Conservation (phyloP, 768 basidiomycete species). For the Rhizopogon vulgaris region DNA sequence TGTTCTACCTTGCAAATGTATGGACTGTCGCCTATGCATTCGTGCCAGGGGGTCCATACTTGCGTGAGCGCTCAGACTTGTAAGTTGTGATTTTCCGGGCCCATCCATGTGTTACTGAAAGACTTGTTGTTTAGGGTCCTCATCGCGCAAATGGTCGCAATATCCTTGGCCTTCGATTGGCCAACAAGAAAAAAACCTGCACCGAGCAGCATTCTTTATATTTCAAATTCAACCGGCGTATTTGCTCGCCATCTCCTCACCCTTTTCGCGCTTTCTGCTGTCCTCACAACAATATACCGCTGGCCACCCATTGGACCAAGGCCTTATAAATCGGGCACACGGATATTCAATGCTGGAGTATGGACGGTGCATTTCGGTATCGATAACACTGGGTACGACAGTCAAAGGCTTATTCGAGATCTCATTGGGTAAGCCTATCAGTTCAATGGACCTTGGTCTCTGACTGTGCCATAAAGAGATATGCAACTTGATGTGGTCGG, state of each 20-base stretch:
- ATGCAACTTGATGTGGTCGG: slow-evolving; percentile 85
- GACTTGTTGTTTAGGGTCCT: slow-evolving; percentile 38
- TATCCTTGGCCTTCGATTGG: slow-evolving; percentile 45
- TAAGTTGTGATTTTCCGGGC: slow-evolving; percentile 28
- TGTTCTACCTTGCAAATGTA: slow-evolving; percentile 63
- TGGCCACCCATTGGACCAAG: slow-evolving; percentile 43
- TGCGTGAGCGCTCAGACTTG: slow-evolving; percentile 76
- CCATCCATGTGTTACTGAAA: background rate
- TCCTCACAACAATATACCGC: slow-evolving; percentile 48
- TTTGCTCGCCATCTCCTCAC: slow-evolving; percentile 31
- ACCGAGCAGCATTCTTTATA: slow-evolving; percentile 2
- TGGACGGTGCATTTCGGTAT: slow-evolving; percentile 93
- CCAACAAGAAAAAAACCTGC: slow-evolving; percentile 12
- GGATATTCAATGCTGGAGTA: slow-evolving; percentile 76
- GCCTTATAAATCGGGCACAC: slow-evolving; percentile 57
- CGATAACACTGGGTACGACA: slow-evolving; percentile 28
- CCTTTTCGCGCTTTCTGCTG: slow-evolving; percentile 38
- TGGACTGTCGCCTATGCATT: slow-evolving; percentile 91
- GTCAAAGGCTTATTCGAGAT: slow-evolving; percentile 28
- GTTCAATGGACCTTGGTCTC: slow-evolving; percentile 46
- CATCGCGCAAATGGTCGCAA: slow-evolving; percentile 42
- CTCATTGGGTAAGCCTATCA: slow-evolving; percentile 64
- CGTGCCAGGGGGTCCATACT: slow-evolving; percentile 69
- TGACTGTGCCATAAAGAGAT: slow-evolving; percentile 46
- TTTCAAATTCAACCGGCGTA: slow-evolving; percentile 15